Evolutionary conservation across 2,329 filamentous ascomycete genomes (phyloP), one percentile per base, ranked within the genome.

Genomic region (Chaetomium strumarium): DNA sequence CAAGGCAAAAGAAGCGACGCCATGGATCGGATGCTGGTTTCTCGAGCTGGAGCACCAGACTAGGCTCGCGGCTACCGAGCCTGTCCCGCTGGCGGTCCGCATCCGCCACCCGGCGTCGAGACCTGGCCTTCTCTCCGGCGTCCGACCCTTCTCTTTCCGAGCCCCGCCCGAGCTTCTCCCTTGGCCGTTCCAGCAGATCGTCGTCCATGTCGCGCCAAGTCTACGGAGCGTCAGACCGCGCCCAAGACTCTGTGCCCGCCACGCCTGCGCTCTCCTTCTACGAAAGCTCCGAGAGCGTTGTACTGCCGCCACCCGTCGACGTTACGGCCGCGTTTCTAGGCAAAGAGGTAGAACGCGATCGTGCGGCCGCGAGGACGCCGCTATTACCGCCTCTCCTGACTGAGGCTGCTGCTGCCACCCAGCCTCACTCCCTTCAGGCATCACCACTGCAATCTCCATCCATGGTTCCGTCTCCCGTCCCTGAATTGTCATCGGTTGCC

Each of bases 401-500:
- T 29, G 78, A 80, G 51, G 70, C 76, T 51, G 70, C 75, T 19
- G 71, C 77, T 41, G 69, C 66, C 12, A 67, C 71, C 37, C 63
- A 64, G n/a, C 64, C 58, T 3, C 72, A 80, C 39, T 77, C 82
- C 0, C 77, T 79, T 1, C 75, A 85, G 31, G 79, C 88, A 53
- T 95, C 90, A 8, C 90, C 91, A n/a, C 74, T 95, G 24, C 89
- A 95, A 68, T 95, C 90, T 0, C 90, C 90, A 0, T 86, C 83
- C 0, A 79, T 93, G 16, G 88, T 85, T 4, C 52, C 60, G 2
- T 56, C 55, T 13, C 70, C 65, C 17, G 66, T 60, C 17, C 66
- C 66, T 3, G 72, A 71, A 31, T 62, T 75, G 43, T 65, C 65
- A 49, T 69, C 66, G 55, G 70, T 69, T 3, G 67, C 24, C 24